Conservation (phyloP, 441 rosid genomes). For the Corymbia citriodora region DNA sequence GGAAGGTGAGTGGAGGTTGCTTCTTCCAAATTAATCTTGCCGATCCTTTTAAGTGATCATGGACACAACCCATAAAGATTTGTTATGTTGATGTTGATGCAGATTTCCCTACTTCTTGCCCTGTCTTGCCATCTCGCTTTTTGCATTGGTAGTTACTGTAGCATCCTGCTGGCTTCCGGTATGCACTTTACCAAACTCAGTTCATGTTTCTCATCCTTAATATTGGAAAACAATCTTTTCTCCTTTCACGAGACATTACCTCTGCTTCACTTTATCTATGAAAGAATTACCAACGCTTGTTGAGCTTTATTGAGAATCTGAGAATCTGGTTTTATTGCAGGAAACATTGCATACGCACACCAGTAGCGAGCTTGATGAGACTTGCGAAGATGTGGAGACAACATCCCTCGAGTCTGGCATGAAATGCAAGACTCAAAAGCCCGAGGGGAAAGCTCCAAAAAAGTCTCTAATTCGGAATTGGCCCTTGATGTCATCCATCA, state of each 20-base stretch:
- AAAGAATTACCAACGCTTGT: not conserved
- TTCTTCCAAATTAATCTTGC: not conserved
- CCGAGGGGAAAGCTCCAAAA: conserved; percentile 14
- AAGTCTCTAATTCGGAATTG: conserved; percentile 56
- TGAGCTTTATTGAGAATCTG: not conserved
- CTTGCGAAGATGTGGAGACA: conserved; percentile 29
- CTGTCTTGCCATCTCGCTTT: conserved; percentile 51
- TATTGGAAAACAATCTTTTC: not conserved
- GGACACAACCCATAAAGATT: not conserved
- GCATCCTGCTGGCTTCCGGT: conserved; percentile 71
- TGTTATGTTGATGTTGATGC: conserved; percentile 11
- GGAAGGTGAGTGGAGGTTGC: conserved; percentile 47
- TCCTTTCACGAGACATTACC: not conserved
- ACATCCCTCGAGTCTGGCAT: conserved; percentile 6
- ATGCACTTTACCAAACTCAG: conserved; percentile 6
- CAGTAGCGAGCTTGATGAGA: conserved; percentile 10
- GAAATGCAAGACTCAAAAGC: conserved; percentile 9
- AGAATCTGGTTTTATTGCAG: conserved; percentile 24
- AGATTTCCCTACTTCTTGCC: conserved; percentile 91
- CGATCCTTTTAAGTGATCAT: not conserved
- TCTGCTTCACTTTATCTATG: not conserved
- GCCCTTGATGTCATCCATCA: conserved; percentile 86
- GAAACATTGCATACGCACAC: conserved; percentile 80
- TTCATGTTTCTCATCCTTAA: not conserved
- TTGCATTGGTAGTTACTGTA: conserved; percentile 55